These are phyloP conservation scores for Talaromyces sp. DNA, from an alignment of 2,329 filamentous ascomycete species.

Conservation along the genomic window DNA sequence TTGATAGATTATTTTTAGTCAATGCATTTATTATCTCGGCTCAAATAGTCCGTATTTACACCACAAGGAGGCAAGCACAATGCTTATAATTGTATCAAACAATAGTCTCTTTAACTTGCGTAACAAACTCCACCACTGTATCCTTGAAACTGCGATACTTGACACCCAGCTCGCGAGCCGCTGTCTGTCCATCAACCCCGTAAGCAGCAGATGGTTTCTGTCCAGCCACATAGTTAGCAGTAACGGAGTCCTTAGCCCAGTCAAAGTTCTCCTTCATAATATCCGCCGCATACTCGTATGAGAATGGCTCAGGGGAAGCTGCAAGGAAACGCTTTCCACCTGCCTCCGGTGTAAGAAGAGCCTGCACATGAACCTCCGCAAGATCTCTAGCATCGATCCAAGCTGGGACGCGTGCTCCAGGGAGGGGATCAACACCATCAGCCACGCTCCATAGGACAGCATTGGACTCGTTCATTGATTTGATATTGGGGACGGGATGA, in stretches of 20 bases:
- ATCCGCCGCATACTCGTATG: conserved; percentile 49
- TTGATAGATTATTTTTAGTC: too few species aligned
- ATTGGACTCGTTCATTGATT: conserved; percentile 49
- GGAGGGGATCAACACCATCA: conserved; percentile 40
- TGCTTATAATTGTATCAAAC: not conserved
- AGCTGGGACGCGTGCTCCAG: conserved; percentile 30
- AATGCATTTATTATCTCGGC: too few species aligned
- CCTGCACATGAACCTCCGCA: conserved; percentile 49
- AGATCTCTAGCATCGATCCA: conserved; percentile 55
- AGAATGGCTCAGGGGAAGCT: conserved; percentile 49
- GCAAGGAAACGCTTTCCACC: conserved; percentile 43
- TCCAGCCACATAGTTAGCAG: conserved; percentile 37
- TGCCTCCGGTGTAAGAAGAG: conserved; percentile 41
- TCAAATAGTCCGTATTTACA: too few species aligned
- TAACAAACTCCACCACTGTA: conserved; percentile 19
- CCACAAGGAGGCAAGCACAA: too few species aligned
- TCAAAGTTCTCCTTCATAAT: conserved; percentile 48
- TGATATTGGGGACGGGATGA: conserved; percentile 40
- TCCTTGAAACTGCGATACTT: conserved; percentile 32
- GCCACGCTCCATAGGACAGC: conserved; percentile 47
- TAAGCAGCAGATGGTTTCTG: conserved; percentile 37
- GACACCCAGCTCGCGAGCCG: conserved; percentile 44
- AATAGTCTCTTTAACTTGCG: conserved; percentile 14
- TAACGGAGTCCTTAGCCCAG: conserved; percentile 37
- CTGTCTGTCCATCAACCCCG: conserved; percentile 48